Percentiles rank a stretch among this genome's conserved stretches.
These are phyloP conservation scores for Cryphonectria japonica DNA, from an alignment of 2,329 filamentous ascomycete genomes.

Conservation along the genomic window DNA sequence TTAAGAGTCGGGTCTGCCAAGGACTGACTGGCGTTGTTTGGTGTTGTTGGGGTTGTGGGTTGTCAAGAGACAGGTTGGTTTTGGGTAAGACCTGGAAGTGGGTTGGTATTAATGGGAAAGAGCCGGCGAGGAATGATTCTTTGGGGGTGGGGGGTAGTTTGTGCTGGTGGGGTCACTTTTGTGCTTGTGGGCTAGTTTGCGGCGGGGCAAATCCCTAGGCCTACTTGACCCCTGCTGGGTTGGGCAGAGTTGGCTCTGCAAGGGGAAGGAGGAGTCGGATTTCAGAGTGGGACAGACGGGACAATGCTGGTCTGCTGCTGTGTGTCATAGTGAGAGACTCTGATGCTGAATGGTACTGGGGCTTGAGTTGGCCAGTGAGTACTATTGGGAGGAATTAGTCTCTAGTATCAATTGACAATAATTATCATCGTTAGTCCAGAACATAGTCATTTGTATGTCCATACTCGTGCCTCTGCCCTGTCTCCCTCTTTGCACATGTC, in stretches of 20 bases:
- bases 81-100: background rate
- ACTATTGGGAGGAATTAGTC: no score
- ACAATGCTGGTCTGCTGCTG: background rate
- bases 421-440: no score
- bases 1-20: constrained; percentile 67
- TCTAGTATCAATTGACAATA: background rate
- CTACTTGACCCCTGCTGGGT: background rate
- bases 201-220: constrained; percentile 16
- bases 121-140: constrained; percentile 19
- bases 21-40: background rate
- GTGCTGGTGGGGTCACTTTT: constrained; percentile 29
- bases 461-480: background rate
- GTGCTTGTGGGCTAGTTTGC: constrained; percentile 25
- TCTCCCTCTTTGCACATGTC: background rate
- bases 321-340: no score
- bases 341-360: no score
- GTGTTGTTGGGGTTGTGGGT: background rate
- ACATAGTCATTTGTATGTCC: no score
- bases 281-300: background rate
- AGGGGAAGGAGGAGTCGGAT: background rate
- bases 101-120: constrained; percentile 12
- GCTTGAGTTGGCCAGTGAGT: no score
- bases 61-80: constrained; percentile 1
- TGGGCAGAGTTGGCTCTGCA: background rate
- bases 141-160: constrained; percentile 20